Percentiles rank a stretch among this genome's conserved stretches.
phyloP scores from a whole-genome alignment of 305 asterid species.

The Nicotiana rustica region DNA sequence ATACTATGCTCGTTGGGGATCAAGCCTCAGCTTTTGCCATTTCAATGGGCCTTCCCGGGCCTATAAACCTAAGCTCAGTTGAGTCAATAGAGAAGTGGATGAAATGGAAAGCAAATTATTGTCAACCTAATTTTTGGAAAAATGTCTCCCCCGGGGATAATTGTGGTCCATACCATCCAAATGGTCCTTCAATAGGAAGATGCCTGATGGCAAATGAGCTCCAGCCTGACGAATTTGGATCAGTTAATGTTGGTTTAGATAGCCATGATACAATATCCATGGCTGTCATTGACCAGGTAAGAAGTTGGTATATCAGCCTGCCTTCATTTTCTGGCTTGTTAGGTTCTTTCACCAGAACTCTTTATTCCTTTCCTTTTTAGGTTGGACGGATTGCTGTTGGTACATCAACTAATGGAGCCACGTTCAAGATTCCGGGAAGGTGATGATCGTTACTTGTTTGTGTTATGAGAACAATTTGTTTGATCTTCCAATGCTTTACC shows the following conservation, averaged over 20 bases:
- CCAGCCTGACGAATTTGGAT: slow-evolving; percentile 42
- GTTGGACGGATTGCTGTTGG: slow-evolving; percentile 84
- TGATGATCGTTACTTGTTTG: slow-evolving; percentile 37
- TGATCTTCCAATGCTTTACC: neutral
- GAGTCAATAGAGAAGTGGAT: slow-evolving; percentile 82
- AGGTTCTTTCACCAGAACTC: neutral
- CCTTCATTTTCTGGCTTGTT: slow-evolving; percentile 17
- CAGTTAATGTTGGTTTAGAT: slow-evolving; percentile 51
- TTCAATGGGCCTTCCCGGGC: slow-evolving; percentile 96
- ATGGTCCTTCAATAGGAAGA: slow-evolving; percentile 34
- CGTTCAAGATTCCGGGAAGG: slow-evolving; percentile 98
- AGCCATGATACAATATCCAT: slow-evolving; percentile 92
- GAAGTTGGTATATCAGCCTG: slow-evolving; percentile 38
- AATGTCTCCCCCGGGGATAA: slow-evolving; percentile 61
- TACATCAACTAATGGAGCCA: slow-evolving; percentile 96
- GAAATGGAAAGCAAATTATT: slow-evolving; percentile 69
- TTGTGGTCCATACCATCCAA: slow-evolving; percentile 86
- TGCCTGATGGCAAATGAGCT: slow-evolving; percentile 46
- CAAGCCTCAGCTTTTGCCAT: slow-evolving; percentile 87
- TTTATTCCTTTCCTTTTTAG: slow-evolving; percentile 49
- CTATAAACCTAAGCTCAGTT: slow-evolving; percentile 80
- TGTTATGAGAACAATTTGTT: neutral
- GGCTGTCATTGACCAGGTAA: slow-evolving; percentile 92
- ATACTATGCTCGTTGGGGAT: slow-evolving; percentile 94
- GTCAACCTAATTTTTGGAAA: slow-evolving; percentile 91